Evolutionary conservation across 345 rosid species (phyloP), one percentile per base, ranked within the genome.

Genomic region (Citrus cavaleriei): DNA sequence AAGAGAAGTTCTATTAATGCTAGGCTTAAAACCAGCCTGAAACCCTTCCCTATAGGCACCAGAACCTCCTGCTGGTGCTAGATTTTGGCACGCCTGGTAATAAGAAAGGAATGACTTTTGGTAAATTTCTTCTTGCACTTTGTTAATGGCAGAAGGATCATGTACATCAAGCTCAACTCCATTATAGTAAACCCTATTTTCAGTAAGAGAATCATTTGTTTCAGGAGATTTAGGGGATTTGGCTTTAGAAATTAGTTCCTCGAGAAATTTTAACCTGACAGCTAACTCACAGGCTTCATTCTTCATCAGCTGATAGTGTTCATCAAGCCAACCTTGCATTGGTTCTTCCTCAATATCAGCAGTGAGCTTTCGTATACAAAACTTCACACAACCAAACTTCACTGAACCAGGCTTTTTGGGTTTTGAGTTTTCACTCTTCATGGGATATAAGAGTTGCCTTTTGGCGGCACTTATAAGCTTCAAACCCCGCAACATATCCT

Each of bases 281-380:
- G 97, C 97, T 83, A 90, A 84, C 84, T 96, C 99, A 81, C 85
- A 79, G 49, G 98, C 97, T 88, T 91, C 95, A 62, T 86, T 91
- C 83, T 91, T 96, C 91, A 91, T 82, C 84, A 96, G 86, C 46
- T 84, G 90, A 84, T 89, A 94, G 79, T 91, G 98, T 81, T 96
- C 98, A 85, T 94, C 99, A 88, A 94, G 98, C 99, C 99, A 96
- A 42, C 99, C 99, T 81, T 94, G 97, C 58, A 93, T 73, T 24
- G 99, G 98, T 82, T 96, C 99, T 84, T 96, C 99, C 88, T 96
- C 98, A 51, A 96, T 96, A 84, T 96, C 97, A 83, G 89, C 91
- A 34, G 88, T 91, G 54, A 96, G 79, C 78, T 86, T 93, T 71
- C 97, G 95, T 81, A 96, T 84, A 74, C 86, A 87, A 72, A 96